Base-by-base conservation (phyloP, 768 basidiomycete species). In the Kwoniella europaea region DNA sequence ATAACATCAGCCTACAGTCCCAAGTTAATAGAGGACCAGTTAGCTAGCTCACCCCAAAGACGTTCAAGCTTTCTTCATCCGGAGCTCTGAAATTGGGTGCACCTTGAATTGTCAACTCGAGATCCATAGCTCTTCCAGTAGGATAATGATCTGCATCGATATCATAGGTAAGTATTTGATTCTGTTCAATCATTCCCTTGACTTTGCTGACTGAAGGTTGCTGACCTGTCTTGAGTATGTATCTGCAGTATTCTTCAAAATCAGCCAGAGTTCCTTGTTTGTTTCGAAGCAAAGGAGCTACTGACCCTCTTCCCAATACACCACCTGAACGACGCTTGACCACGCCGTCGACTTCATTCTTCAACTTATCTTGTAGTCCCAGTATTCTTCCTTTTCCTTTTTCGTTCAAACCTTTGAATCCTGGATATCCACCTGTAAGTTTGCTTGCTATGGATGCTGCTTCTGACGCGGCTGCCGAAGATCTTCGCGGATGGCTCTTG, bases 11-110 rank as follows among this genome's bases (percentile, higher is more conserved):
- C 20, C 13, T 35, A 12, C 16, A 4, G 22, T 44, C 16, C 50
- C 20, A 20, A 46, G 46, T 29, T 35, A 59, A 42, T 6, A 42
- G 24, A 24, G 24, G 6, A 16, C 0, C 18, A 20, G 15, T 6
- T 0, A 24, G 12, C 35, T 18, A 22, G 41, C 77, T 63, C 58
- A 82, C 93, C 15, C 96, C 97, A 79, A 91, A 98, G 2, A 99
- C 93, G 74, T 95, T 96, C 43, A 98, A 87, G 67, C 88, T 88
- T 29, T 89, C 90, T 59, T 89, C 87, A 62, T 89, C 87, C 10
- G 94, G 91, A 13, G 91, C 89, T 74, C 97, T 87, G 81, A 98
- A 98, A 84, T 98, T 98, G 3, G 96, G 94, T 18, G 96, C 96
- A 43, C 97, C 96, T 79, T 94, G 91, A 10, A 99, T 87, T 68